Base-by-base conservation (phyloP, 352 stramenopile species). In the Phytophthora kernoviae region DNA sequence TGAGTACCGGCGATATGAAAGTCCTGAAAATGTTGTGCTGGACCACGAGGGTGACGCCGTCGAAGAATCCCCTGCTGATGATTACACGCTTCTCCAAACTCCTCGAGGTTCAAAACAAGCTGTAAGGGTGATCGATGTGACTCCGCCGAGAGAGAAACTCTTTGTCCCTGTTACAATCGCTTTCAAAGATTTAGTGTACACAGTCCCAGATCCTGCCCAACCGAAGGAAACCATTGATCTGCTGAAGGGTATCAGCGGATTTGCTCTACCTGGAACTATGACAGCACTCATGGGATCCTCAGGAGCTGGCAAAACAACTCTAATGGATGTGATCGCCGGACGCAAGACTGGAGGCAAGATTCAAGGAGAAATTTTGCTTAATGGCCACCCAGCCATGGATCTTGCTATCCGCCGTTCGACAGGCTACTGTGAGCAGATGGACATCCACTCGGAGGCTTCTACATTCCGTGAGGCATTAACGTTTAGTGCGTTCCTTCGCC, bases 381-480 rank as follows among this genome's bases (percentile, higher is more conserved):
- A 76, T 54, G 1, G 62, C 71, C 5, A 85, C 51, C 41, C 60
- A 0, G 66, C 53, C 15, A 65, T 36, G 9, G 64, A 81, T 17
- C 33, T 85, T 1, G 71, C 66, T 9, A 81, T 83, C 26, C 67
- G 71, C 9, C 64, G 75, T 4, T 59, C 46, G 24, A 85, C 73
- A 11, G 72, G 72, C 7, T 81, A 81, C 59, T 81, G 72, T 41
- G 72, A 81, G 54, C 89, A 97, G 54, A 91, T 96, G 61, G 90
- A 97, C 51, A 81, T 87, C 26, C 77, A 97, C 24, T 81, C 79
- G 15, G 74, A 88, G 26, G 95, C 88, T 5, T 78, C 84, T 1
- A 98, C 93, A 8, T 86, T 92, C 17, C 76, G 89, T 20, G 93
- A 98, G 20, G 30, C 48, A 22, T 6, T 73, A 15, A 55, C 58